A percentile compares a stretch with the other conserved stretches of the same genome.
These are phyloP conservation scores for Diaporthe helianthi DNA, from an alignment of 2,329 filamentous ascomycete genomes.

Conservation along the genomic window DNA sequence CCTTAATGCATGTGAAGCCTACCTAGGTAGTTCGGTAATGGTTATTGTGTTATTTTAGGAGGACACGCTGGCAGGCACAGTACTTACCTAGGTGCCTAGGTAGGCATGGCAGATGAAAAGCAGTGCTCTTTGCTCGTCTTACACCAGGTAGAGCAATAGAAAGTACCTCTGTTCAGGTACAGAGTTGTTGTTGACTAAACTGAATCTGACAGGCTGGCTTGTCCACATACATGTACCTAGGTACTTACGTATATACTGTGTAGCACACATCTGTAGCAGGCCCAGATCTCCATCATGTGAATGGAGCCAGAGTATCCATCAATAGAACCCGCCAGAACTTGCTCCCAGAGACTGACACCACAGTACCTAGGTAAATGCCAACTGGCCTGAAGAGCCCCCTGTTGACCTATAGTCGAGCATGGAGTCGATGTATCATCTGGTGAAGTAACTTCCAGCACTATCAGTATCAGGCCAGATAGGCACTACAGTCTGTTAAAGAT, in stretches of 20 bases:
- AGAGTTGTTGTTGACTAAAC: neutral
- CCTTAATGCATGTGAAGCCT: slow-evolving; percentile 13
- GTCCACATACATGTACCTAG: no score
- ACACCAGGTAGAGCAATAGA: neutral
- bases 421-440: neutral
- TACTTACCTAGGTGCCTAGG: neutral
- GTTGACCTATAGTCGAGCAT: neutral
- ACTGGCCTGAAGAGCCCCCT: slow-evolving; percentile 9
- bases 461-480: neutral
- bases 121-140: no score
- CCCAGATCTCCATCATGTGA: neutral
- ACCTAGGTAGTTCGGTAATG: slow-evolving; percentile 1
- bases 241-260: no score
- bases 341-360: slow-evolving; percentile 11
- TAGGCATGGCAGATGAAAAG: no score
- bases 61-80: slow-evolving; percentile 33
- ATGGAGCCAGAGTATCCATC: neutral
- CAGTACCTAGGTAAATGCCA: no score
- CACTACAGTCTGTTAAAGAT: neutral
- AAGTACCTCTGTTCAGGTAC: no score
- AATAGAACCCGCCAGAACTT: slow-evolving; percentile 12
- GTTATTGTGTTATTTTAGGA: neutral
- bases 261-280: neutral
- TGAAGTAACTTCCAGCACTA: neutral
- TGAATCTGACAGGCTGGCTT: neutral